These are phyloP conservation scores for Paracamarosporium sp. DNA, from an alignment of 2,329 filamentous ascomycete species.

Conservation along the genomic window DNA sequence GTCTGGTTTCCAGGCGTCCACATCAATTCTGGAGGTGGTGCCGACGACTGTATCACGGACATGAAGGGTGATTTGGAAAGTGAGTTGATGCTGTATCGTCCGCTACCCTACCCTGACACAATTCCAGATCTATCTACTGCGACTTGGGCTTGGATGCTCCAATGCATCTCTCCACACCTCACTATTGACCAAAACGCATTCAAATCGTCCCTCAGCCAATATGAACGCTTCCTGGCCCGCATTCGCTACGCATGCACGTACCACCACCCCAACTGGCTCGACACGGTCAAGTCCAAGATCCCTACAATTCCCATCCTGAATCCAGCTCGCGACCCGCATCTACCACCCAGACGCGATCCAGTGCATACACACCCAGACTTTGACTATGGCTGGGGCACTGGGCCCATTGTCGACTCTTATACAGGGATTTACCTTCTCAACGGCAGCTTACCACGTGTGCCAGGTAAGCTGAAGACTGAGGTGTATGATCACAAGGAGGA, in stretches of 20 bases:
- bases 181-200: constrained; percentile 55
- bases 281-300: constrained; percentile 20
- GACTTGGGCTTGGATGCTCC: constrained; percentile 63
- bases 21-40: constrained; percentile 59
- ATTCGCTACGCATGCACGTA: constrained; percentile 40
- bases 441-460: constrained; percentile 51
- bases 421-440: constrained; percentile 51
- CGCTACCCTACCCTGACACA: not conserved
- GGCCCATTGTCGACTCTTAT: constrained; percentile 50
- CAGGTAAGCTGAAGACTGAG: constrained; percentile 52
- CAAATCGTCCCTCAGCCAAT: constrained; percentile 48
- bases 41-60: constrained; percentile 32
- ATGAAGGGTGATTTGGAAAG: constrained; percentile 45
- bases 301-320: constrained; percentile 33
- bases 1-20: constrained; percentile 62
- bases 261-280: constrained; percentile 26
- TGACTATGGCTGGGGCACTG: constrained; percentile 56
- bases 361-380: constrained; percentile 46
- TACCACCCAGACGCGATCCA: constrained; percentile 27
- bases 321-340: constrained; percentile 22
- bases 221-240: constrained; percentile 42
- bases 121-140: constrained; percentile 52
- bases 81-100: constrained; percentile 15
- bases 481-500: constrained; percentile 37
- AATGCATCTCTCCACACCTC: constrained; percentile 55